These are phyloP conservation scores for Wickerhamomyces pijperi DNA, from an alignment of 805 yeast genomes.

Conservation along the genomic window DNA sequence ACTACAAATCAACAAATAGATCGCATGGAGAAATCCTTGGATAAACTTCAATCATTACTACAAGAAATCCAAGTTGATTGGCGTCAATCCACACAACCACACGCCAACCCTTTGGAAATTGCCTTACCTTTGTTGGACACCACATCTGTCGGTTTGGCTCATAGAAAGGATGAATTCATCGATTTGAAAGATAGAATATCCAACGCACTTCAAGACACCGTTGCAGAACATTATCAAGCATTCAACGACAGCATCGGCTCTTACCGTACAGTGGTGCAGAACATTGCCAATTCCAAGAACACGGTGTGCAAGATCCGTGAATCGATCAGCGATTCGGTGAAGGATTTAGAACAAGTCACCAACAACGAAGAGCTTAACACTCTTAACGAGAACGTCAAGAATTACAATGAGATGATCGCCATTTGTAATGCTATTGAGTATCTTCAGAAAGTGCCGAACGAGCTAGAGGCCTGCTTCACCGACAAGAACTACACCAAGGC, in stretches of 20 bases:
- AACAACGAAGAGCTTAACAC: conserved; percentile 13
- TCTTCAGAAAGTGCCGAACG: conserved; percentile 45
- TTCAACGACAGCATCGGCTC: conserved; percentile 82
- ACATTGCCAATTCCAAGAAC: conserved; percentile 55
- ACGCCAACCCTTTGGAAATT: conserved; percentile 73
- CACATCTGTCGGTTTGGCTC: conserved; percentile 85
- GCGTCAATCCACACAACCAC: conserved; percentile 36
- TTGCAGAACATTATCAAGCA: conserved; percentile 71
- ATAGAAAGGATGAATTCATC: conserved; percentile 54
- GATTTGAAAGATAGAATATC: conserved; percentile 48
- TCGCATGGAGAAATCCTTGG: conserved; percentile 11
- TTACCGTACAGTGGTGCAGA: conserved; percentile 57
- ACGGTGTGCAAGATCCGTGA: conserved; percentile 37
- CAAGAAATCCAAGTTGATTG: conserved; percentile 31
- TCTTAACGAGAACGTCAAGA: conserved; percentile 48
- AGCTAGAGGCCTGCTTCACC: conserved; percentile 56
- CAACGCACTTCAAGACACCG: conserved; percentile 51
- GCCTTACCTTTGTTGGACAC: conserved; percentile 78
- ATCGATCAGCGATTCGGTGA: conserved; percentile 21
- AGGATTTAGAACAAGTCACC: conserved; percentile 2
- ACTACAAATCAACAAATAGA: not conserved
- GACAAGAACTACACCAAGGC: conserved; percentile 61
- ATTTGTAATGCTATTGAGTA: conserved; percentile 57
- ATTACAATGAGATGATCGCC: conserved; percentile 59
- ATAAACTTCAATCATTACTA: conserved; percentile 10